Conservation (phyloP, 2,329 filamentous ascomycete species). For the Aureobasidium sp. region DNA sequence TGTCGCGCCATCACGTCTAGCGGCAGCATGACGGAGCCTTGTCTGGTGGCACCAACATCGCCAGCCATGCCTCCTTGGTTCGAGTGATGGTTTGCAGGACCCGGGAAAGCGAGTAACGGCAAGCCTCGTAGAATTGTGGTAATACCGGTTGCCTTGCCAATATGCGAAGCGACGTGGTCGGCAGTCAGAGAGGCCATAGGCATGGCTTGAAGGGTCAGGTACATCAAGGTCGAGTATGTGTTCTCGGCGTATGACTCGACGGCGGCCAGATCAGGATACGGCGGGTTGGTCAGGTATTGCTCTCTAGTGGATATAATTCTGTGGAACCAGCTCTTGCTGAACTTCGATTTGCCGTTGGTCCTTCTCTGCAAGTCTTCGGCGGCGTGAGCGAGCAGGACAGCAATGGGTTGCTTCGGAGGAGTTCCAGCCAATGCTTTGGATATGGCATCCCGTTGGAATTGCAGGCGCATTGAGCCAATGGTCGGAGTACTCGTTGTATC, state of each 20-base stretch:
- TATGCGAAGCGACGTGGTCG: conserved; percentile 89
- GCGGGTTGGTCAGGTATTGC: conserved; percentile 74
- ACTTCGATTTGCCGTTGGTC: conserved; percentile 40
- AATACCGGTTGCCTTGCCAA: conserved; percentile 90
- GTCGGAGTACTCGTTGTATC: conserved; percentile 84
- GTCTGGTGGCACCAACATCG: conserved; percentile 37
- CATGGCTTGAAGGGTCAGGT: conserved; percentile 73
- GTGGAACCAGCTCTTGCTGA: conserved; percentile 51
- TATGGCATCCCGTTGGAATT: conserved; percentile 89
- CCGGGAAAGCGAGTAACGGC: conserved; percentile 76
- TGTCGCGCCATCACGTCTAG: conserved; percentile 82
- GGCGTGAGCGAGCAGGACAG: conserved; percentile 70
- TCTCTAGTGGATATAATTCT: conserved; percentile 76
- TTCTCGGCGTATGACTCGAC: conserved; percentile 89
- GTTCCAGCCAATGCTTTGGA: conserved; percentile 67
- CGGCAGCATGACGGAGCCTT: conserved; percentile 69
- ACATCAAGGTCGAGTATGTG: conserved; percentile 88
- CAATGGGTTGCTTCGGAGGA: conserved; percentile 86
- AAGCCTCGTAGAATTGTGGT: conserved; percentile 78
- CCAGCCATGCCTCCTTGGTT: conserved; percentile 39
- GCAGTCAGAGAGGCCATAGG: conserved; percentile 75
- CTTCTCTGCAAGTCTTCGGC: conserved; percentile 50
- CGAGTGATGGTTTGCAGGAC: conserved; percentile 51
- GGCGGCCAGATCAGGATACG: conserved; percentile 64
- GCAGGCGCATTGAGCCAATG: conserved; percentile 80